phyloP scores from a whole-genome alignment of 192 early-diverging fungal species.

The Phycomyces nitens region DNA sequence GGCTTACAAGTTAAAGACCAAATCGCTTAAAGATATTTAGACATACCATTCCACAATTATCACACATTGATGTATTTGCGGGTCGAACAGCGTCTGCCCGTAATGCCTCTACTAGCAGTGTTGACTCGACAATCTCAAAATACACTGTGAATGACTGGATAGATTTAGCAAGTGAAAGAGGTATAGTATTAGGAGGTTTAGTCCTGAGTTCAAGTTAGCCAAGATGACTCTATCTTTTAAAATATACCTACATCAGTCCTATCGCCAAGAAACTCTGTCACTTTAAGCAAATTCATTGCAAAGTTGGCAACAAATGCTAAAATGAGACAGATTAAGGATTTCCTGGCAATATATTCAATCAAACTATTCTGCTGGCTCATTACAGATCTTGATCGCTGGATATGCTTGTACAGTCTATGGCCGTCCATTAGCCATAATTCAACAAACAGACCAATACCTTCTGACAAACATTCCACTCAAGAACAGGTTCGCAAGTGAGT shows the following conservation, averaged over 20 bases:
- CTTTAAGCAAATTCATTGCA: conserved; percentile 34
- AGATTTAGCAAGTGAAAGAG: too few relatives aligned
- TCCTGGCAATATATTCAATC: conserved; percentile 34
- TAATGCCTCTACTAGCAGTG: conserved; percentile 34
- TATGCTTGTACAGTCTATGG: conserved; percentile 29
- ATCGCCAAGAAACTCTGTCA: conserved; percentile 30
- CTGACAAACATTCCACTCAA: conserved; percentile 36
- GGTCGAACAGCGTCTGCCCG: conserved; percentile 20
- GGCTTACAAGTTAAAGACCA: neutral
- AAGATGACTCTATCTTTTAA: neutral
- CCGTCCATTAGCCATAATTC: too few relatives aligned
- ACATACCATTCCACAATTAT: conserved; percentile 24
- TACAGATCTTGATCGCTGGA: conserved; percentile 8
- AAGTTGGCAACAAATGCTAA: conserved; percentile 29
- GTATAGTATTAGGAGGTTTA: too few relatives aligned
- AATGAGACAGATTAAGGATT: conserved; percentile 30
- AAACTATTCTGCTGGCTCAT: conserved; percentile 19
- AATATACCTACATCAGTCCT: conserved; percentile 29
- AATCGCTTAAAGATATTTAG: neutral
- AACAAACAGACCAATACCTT: conserved; percentile 18
- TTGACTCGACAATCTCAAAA: conserved; percentile 37
- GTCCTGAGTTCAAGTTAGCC: too few relatives aligned
- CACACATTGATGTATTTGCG: conserved; percentile 16
- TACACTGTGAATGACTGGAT: conserved; percentile 28
- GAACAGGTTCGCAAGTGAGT: conserved; percentile 31